Evolutionary conservation across 1,284 basidiomycete genomes (phyloP), one percentile per base, ranked within the genome.

Genomic region (Rugosomyces carneus): DNA sequence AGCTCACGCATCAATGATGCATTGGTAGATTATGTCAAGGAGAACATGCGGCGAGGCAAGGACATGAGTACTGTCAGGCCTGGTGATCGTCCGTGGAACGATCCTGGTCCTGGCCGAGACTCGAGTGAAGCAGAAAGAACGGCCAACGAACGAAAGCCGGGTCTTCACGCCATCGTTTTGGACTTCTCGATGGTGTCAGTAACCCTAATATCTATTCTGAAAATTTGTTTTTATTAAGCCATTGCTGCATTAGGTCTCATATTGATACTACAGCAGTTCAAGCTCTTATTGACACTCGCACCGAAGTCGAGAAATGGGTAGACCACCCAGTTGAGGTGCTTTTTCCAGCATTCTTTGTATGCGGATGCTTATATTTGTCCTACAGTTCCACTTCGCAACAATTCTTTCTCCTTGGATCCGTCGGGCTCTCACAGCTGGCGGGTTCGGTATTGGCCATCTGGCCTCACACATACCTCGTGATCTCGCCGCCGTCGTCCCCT

Each of bases 371-470:
- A 23, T 38, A 26, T 42, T 24, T 48, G 11, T 46, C 43, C 39
- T 45, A 20, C 49, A 89, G 75, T 93, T 93, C 72, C 90, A 94
- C 68, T 94, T 95, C 62, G 84, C 89, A 7, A 80, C 81, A 20
- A 78, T 98, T 44, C 77, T 94, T 44, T 94, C 91, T 0, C 93
- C 93, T 0, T 98, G 95, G 95, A 92, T 94, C 47, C 82, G 89
- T 48, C 84, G 93, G 40, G 91, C 89, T 1, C 77, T 96, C 38
- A 73, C 91, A 52, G 91, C 89, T 10, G 92, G 85, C 45, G 89
- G 90, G 1, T 95, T 96, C 60, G 93, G 93, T 5, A 72, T 70
- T 19, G 80, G 84, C 5, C 55, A 61, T 2, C 61, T 72, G 1
- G 57, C 72, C 9, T 66, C 69, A 5, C 64, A 63, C 26, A 52